phyloP scores from a whole-genome alignment of 345 rosid genomes.

The Eucalyptus coolabah region DNA sequence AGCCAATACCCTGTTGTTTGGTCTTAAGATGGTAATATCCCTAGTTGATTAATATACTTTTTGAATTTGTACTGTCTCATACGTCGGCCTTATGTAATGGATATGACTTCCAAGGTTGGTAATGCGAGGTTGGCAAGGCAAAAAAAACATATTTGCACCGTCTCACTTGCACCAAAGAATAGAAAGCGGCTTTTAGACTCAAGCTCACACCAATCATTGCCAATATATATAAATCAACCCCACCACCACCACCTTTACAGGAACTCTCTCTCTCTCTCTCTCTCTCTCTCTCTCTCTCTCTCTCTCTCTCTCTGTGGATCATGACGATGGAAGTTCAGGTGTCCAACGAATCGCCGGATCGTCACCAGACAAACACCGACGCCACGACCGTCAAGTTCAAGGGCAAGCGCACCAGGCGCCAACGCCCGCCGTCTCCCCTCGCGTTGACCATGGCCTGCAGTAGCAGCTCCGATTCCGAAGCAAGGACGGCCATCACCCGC shows the following conservation, averaged over 20 bases:
- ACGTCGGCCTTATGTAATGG: background rate
- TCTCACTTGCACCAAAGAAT: background rate
- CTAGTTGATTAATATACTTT: background rate
- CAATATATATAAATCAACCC: background rate
- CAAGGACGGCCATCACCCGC: background rate
- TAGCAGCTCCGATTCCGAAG: background rate
- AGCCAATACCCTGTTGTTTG: background rate
- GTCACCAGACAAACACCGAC: background rate
- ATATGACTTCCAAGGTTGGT: slow-evolving; percentile 16
- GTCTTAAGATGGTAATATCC: background rate
- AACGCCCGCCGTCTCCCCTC: slow-evolving; percentile 33
- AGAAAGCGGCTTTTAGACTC: background rate
- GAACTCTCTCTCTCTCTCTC: background rate
- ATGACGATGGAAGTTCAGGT: slow-evolving; percentile 13
- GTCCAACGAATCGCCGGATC: background rate
- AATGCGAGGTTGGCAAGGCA: slow-evolving; percentile 27
- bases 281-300: background rate
- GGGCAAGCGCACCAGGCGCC: slow-evolving; percentile 75
- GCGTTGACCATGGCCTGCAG: slow-evolving; percentile 13
- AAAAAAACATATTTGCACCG: background rate
- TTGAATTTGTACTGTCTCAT: background rate
- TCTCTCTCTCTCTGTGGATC: background rate
- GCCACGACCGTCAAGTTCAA: background rate
- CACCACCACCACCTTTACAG: background rate
- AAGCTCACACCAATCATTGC: background rate